phyloP scores from a whole-genome alignment of 2,329 filamentous ascomycete species.

The Fusarium sulawesiense region DNA sequence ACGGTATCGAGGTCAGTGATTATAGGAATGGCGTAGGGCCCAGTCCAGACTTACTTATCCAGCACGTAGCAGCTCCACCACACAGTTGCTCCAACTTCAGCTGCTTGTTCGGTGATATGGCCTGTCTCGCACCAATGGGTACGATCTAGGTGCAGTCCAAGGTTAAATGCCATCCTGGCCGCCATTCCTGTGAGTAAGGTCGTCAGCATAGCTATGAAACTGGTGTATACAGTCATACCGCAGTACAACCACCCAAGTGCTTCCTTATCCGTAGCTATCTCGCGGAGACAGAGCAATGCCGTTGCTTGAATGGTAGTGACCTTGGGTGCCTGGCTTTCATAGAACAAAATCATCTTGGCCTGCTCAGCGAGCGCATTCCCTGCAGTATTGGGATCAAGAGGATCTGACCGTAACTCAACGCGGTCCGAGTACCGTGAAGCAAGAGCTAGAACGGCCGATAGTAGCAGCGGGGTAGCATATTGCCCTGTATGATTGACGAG shows the following conservation, averaged over 20 bases:
- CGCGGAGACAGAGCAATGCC: background rate
- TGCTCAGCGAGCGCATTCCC: background rate
- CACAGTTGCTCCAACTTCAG: background rate
- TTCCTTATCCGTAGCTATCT: background rate
- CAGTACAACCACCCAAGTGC: conserved; percentile 7
- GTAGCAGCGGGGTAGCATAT: background rate
- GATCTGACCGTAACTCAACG: background rate
- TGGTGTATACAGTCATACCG: no score
- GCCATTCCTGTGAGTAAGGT: conserved; percentile 11
- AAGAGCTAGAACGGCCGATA: background rate
- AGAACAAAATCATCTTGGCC: background rate
- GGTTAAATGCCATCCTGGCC: background rate
- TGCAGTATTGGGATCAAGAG: background rate
- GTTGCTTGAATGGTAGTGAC: background rate
- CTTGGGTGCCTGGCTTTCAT: background rate
- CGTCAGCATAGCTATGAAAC: no score
- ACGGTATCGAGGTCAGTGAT: no score
- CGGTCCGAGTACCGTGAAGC: conserved; percentile 4
- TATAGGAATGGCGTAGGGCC: no score
- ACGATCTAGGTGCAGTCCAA: background rate
- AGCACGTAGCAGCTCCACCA: conserved; percentile 7
- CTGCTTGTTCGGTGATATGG: background rate
- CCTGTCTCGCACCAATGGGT: background rate
- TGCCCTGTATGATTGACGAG: background rate
- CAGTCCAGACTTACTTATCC: background rate